Evolutionary conservation across 768 basidiomycete genomes (phyloP).

Genomic region (Boletus pseudo-olivaceus): DNA sequence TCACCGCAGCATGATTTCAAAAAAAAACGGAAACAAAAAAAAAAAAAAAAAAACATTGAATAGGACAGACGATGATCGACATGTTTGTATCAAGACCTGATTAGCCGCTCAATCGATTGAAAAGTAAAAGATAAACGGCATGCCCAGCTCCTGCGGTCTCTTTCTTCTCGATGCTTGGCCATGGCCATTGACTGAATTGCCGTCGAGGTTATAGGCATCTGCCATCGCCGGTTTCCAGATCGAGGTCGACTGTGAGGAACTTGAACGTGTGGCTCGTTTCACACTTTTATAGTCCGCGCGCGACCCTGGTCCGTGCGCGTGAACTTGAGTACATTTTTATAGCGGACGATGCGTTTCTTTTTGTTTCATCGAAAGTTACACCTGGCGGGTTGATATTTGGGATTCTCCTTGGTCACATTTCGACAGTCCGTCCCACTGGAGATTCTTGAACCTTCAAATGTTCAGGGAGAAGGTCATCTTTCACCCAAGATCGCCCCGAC

Average conservation of each 20-base stretch:
- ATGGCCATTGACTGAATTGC: constrained; percentile 12
- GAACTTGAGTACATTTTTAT: constrained; percentile 16
- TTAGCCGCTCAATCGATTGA: constrained; percentile 59
- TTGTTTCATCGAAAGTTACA: constrained; percentile 61
- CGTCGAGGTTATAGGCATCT: constrained; percentile 21
- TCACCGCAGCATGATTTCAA: not conserved
- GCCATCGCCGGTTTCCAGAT: constrained; percentile 33
- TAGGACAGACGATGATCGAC: not conserved
- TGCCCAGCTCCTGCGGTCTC: constrained; percentile 59
- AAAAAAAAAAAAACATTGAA: not conserved
- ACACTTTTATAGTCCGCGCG: constrained; percentile 23
- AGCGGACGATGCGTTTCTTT: no score
- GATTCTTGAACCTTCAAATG: constrained; percentile 53
- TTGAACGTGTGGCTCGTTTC: constrained; percentile 10
- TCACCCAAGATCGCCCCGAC: constrained; percentile 68
- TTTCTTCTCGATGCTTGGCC: constrained; percentile 47
- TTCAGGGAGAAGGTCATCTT: constrained; percentile 57
- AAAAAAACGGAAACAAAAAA: no score
- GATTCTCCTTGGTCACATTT: constrained; percentile 35
- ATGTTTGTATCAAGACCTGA: constrained; percentile 57
- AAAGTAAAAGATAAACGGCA: constrained; percentile 51
- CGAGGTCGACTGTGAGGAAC: constrained; percentile 42
- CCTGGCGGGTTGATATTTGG: constrained; percentile 75
- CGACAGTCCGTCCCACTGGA: constrained; percentile 30
- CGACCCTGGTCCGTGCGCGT: constrained; percentile 52